phyloP scores from a whole-genome alignment of 768 basidiomycete genomes.

The Pleurotus giganteus region DNA sequence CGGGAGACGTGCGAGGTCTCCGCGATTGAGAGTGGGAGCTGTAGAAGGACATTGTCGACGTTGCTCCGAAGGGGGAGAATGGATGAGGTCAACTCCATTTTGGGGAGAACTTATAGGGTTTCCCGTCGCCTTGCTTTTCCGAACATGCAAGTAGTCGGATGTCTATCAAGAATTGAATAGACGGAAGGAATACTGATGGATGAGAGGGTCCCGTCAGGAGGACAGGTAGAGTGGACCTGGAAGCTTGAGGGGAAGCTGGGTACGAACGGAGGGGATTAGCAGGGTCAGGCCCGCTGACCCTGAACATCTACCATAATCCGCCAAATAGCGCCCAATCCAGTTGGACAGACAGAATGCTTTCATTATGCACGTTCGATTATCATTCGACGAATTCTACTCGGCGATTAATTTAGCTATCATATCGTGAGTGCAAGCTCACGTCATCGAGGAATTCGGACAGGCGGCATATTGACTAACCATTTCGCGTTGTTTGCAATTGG shows the following conservation, averaged over 20 bases:
- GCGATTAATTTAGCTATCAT: no score
- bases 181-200: slow-evolving; percentile 5
- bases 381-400: no score
- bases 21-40: not conserved
- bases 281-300: not conserved
- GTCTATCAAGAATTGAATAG: not conserved
- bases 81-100: not conserved
- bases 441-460: no score
- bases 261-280: not conserved
- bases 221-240: slow-evolving; percentile 8
- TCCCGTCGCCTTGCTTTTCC: not conserved
- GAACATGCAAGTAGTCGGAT: slow-evolving; percentile 1
- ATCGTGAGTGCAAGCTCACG: no score
- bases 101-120: not conserved
- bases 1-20: not conserved
- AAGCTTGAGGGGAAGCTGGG: not conserved
- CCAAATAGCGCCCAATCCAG: not conserved
- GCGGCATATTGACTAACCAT: no score
- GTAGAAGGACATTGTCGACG: not conserved
- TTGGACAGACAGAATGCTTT: not conserved
- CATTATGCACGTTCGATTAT: not conserved
- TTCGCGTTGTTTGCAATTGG: no score
- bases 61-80: not conserved
- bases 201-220: not conserved
- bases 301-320: slow-evolving; percentile 3